Conservation (phyloP, 2,329 filamentous ascomycete genomes). For the Hymenoscyphus repandus region DNA sequence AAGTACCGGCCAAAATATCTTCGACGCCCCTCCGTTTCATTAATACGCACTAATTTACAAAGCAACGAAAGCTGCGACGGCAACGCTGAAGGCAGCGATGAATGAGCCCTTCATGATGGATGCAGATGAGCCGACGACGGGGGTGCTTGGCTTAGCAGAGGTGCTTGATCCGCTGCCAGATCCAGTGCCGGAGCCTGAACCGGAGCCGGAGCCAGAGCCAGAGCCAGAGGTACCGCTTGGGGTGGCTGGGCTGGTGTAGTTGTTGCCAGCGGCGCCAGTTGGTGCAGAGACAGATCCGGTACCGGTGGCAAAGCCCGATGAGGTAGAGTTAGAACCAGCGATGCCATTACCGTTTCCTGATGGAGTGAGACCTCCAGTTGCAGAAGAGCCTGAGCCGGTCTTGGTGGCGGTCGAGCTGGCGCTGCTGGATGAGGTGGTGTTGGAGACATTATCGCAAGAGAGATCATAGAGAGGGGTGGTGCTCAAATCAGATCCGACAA, state of each 20-base stretch:
- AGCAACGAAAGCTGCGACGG: constrained; percentile 18
- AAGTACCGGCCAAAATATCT: too few species aligned
- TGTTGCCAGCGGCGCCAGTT: constrained; percentile 2
- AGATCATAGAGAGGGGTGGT: constrained; percentile 59
- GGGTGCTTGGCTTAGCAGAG: neutral
- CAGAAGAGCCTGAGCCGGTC: neutral
- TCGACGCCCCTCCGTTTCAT: neutral
- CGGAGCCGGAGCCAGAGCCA: constrained; percentile 1
- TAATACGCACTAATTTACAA: constrained; percentile 21
- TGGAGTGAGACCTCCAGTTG: constrained; percentile 1
- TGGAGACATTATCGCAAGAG: constrained; percentile 42
- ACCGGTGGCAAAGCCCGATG: neutral
- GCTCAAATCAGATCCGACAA: constrained; percentile 51
- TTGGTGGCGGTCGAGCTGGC: constrained; percentile 1
- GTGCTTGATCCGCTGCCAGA: constrained; percentile 2
- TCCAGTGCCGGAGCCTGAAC: constrained; percentile 6
- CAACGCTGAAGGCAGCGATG: constrained; percentile 16
- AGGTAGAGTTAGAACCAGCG: neutral
- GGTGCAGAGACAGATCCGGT: constrained; percentile 10
- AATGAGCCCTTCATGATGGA: constrained; percentile 17
- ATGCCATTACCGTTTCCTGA: neutral
- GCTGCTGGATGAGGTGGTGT: constrained; percentile 13
- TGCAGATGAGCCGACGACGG: constrained; percentile 9
- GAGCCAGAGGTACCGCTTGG: neutral
- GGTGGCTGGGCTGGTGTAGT: constrained; percentile 1